Percentiles rank a stretch among this genome's conserved stretches.
Evolutionary conservation across 805 yeast genomes (phyloP).

Genomic region (Yarrowia divulgata): DNA sequence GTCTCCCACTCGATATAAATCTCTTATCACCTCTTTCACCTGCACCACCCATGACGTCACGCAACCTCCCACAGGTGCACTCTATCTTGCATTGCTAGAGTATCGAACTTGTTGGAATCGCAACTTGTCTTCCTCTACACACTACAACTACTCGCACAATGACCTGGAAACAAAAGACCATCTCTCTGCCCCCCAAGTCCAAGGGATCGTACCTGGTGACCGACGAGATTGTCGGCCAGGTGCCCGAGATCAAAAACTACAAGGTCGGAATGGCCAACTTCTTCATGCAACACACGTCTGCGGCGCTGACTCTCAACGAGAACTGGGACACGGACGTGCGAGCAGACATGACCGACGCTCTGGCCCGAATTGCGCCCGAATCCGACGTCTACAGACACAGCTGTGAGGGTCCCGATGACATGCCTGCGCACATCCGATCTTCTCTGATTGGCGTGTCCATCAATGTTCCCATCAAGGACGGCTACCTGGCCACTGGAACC

Average conservation of each 20-base stretch:
- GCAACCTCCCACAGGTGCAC: neutral
- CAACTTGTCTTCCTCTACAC: neutral
- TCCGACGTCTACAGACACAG: constrained; percentile 62
- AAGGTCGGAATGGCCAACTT: constrained; percentile 70
- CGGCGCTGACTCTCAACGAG: constrained; percentile 77
- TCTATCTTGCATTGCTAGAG: constrained; percentile 18
- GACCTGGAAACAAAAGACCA: constrained; percentile 67
- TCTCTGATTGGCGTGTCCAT: constrained; percentile 66
- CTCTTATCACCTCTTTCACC: no score
- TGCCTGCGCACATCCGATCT: constrained; percentile 82
- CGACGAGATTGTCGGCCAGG: constrained; percentile 61
- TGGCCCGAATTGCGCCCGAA: constrained; percentile 75
- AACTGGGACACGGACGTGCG: constrained; percentile 83
- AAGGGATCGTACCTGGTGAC: constrained; percentile 77
- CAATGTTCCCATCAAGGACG: constrained; percentile 72
- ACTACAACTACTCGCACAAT: constrained; percentile 39
- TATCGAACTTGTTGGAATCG: neutral
- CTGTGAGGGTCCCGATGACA: constrained; percentile 81
- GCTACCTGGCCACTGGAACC: constrained; percentile 73
- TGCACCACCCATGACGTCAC: constrained; percentile 15
- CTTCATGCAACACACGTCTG: constrained; percentile 81
- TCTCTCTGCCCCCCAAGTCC: constrained; percentile 62
- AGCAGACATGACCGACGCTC: constrained; percentile 66
- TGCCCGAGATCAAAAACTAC: constrained; percentile 67
- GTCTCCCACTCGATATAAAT: no score